Evolutionary conservation across 1,139 yeast species (phyloP).

Genomic region (Kazachstania sp.): DNA sequence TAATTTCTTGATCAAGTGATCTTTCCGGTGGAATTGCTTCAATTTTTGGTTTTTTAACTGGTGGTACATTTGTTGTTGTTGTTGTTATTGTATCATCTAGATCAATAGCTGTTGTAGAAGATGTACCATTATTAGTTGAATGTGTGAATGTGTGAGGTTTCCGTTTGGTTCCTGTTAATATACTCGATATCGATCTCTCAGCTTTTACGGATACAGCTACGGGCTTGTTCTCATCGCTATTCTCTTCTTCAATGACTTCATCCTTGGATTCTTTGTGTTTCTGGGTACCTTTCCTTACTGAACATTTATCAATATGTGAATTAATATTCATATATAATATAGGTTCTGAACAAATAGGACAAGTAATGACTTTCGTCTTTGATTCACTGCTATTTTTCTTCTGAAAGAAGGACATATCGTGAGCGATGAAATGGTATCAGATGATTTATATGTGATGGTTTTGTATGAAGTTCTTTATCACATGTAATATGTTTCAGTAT

Average conservation of each 20-base stretch:
- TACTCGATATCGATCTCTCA: constrained; percentile 2
- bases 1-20: constrained; percentile 27
- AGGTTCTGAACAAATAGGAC: constrained; percentile 27
- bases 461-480: no score
- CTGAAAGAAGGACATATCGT: constrained; percentile 2
- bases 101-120: constrained; percentile 5
- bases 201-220: background rate
- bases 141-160: background rate
- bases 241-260: background rate
- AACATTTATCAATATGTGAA: constrained; percentile 25
- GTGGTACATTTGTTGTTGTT: no score
- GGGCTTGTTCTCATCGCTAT: background rate
- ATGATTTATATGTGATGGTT: no score
- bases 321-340: constrained; percentile 23
- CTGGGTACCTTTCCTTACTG: constrained; percentile 4
- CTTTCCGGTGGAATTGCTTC: background rate
- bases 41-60: background rate
- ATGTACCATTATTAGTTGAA: background rate
- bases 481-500: no score
- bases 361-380: constrained; percentile 20
- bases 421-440: no score
- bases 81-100: constrained; percentile 5
- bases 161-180: constrained; percentile 2
- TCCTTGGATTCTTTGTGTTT: background rate
- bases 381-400: background rate